Evolutionary conservation across 257 asterid genomes (phyloP).

Genomic region (Rehmannia glutinosa): DNA sequence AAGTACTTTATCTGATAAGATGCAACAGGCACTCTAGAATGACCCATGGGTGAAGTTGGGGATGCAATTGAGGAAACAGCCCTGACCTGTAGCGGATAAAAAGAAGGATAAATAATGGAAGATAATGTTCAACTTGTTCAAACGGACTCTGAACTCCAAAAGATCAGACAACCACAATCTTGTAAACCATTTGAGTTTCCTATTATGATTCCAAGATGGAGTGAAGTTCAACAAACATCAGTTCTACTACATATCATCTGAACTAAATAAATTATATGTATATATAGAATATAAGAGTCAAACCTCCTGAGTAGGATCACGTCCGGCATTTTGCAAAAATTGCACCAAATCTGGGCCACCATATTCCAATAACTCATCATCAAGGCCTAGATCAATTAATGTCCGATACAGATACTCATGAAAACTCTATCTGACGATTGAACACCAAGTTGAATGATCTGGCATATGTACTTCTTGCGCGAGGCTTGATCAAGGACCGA

Average conservation of each 20-base stretch:
- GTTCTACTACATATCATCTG: neutral
- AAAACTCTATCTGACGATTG: constrained; percentile 87
- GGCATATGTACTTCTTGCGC: constrained; percentile 69
- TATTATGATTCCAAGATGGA: neutral
- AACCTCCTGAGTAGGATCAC: constrained; percentile 75
- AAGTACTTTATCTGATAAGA: constrained; percentile 65
- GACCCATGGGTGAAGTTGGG: constrained; percentile 43
- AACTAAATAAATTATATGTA: constrained; percentile 10
- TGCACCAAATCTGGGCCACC: constrained; percentile 97
- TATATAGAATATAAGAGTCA: neutral
- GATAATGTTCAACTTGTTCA: neutral
- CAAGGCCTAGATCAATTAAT: constrained; percentile 78
- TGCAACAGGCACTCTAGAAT: constrained; percentile 46
- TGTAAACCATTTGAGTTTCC: constrained; percentile 1
- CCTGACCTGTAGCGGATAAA: constrained; percentile 43
- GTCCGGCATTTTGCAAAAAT: constrained; percentile 86
- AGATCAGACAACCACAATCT: neutral
- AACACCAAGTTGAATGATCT: constrained; percentile 92
- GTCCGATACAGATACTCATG: constrained; percentile 82
- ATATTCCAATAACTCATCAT: constrained; percentile 85
- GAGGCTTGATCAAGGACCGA: constrained; percentile 79
- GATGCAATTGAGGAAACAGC: constrained; percentile 44
- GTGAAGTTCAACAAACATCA: constrained; percentile 11
- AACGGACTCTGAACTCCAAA: constrained; percentile 9
- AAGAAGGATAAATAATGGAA: neutral